phyloP scores from a whole-genome alignment of 208 protist species.

The Trypanosoma avium region DNA sequence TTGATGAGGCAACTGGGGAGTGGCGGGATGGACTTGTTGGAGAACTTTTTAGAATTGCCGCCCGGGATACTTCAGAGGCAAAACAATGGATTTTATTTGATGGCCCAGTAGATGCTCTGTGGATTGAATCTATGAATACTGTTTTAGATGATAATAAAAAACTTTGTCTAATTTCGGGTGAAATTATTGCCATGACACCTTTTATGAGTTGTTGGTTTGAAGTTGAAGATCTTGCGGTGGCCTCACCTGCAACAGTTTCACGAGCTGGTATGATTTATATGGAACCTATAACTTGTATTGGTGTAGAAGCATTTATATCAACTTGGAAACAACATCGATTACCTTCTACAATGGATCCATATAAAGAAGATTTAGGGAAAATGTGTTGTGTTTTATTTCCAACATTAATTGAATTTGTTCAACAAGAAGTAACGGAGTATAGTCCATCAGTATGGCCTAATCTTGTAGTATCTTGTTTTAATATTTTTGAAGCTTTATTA shows the following conservation, averaged over 20 bases:
- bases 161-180: conserved; percentile 94
- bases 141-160: conserved; percentile 96
- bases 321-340: conserved; percentile 88
- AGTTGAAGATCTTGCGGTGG: conserved; percentile 96
- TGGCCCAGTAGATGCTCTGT: conserved; percentile 95
- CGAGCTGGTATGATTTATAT: conserved; percentile 99
- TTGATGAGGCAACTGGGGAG: conserved; percentile 95
- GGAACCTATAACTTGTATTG: conserved; percentile 91
- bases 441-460: conserved; percentile 95
- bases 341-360: conserved; percentile 77
- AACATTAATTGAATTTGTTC: conserved; percentile 91
- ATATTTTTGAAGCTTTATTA: conserved; percentile 92
- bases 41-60: conserved; percentile 90
- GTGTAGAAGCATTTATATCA: conserved; percentile 73
- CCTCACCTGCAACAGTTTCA: conserved; percentile 97
- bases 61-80: conserved; percentile 79
- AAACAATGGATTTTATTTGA: conserved; percentile 97
- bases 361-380: conserved; percentile 77
- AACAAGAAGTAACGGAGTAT: conserved; percentile 90
- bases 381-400: conserved; percentile 92
- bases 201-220: conserved; percentile 98
- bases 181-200: conserved; percentile 95
- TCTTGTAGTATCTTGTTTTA: conserved; percentile 92
- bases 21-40: conserved; percentile 96
- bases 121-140: conserved; percentile 96